Base-by-base conservation (phyloP, 1,139 yeast genomes). In the Yamadazyma taylorii region DNA sequence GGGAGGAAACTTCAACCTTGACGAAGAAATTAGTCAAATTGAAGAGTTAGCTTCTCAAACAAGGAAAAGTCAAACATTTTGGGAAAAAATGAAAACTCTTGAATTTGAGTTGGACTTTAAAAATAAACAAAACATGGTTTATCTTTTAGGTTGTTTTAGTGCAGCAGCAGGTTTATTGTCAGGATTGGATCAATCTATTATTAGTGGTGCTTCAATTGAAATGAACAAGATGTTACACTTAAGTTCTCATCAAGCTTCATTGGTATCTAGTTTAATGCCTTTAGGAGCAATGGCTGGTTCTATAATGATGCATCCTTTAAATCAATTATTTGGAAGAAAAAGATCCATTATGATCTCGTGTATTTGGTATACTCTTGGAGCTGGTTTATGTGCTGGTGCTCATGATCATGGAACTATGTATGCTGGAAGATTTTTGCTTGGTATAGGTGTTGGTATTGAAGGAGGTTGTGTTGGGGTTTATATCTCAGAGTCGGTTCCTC, bases 91-190 rank as follows among this genome's bases (percentile, higher is more conserved):
- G 12, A 27, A 27, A 12, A 16, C 30, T 27, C 16, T 8, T 16
- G 30, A 27, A 27, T 27, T 16, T 12, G 30, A 27, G 13, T 27
- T 27, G 30, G 45, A 61, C 36, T 77, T 76, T 53, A 48, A 67
- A 36, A 61, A 71, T 46, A 73, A 71, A 41, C 57, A 51, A 23
- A 52, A 68, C 46, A 74, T 77, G 74, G 74, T 72, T 16, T 56
- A 56, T 42, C 58, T 75, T 43, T 53, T 76, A 40, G 81, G 79
- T 14, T 53, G 52, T 10, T 75, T 77, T 49, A 79, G 81, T 10
- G 72, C 82, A 4, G 69, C 75, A 43, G 83, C 81, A 17, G 85
- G 85, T 34, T 53, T 78, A 39, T 66, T 79, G 35, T 75, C 82
- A 11, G 84, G 84, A 41, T 61, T 73, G 32, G 80, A 75, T 55